Conservation (phyloP, 202 grass and related monocot genomes). For the Eragrostis tef region DNA sequence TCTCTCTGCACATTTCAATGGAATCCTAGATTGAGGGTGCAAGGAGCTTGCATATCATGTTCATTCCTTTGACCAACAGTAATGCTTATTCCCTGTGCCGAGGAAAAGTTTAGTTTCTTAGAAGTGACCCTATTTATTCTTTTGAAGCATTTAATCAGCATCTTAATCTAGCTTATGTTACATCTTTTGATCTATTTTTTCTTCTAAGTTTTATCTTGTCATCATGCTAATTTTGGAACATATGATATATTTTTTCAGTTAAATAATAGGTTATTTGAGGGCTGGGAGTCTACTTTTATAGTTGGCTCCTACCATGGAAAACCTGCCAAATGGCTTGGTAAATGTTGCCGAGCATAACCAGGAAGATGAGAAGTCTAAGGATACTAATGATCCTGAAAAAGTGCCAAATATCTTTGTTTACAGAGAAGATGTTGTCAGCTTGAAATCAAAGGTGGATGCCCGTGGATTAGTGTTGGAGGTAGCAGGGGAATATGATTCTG, state of each 20-base stretch:
- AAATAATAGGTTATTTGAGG: constrained; percentile 14
- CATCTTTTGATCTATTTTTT: background rate
- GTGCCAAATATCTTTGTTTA: constrained; percentile 63
- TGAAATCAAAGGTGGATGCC: constrained; percentile 53
- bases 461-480: constrained; percentile 83
- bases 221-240: constrained; percentile 7
- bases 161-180: background rate
- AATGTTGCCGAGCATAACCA: constrained; percentile 41
- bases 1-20: background rate
- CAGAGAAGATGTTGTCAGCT: constrained; percentile 77
- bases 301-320: constrained; percentile 52
- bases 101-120: background rate
- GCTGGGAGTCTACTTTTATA: background rate
- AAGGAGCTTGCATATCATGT: background rate
- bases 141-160: constrained; percentile 1
- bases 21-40: background rate
- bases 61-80: background rate
- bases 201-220: background rate
- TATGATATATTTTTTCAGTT: constrained; percentile 48
- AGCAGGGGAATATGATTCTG: constrained; percentile 87
- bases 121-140: background rate
- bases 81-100: background rate
- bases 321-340: constrained; percentile 35
- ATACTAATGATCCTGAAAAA: constrained; percentile 40
- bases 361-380: constrained; percentile 36